Evolutionary conservation across 2,329 filamentous ascomycete species (phyloP), one percentile per base, ranked within the genome.

Genomic region (Setomelanomma holmii): DNA sequence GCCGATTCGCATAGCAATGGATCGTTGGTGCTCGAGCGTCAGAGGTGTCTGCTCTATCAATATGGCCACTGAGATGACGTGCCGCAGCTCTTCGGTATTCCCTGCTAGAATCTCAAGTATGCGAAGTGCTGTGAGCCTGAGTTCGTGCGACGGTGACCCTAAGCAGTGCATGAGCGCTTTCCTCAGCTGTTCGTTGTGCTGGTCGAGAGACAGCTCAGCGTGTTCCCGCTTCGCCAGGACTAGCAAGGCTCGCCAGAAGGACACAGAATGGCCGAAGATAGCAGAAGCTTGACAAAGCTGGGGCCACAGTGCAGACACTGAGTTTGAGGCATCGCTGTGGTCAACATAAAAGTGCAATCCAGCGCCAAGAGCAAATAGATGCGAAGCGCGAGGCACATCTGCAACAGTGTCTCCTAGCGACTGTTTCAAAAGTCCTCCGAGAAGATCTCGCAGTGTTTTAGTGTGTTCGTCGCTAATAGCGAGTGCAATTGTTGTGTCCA

Each of bases 1-100:
- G 40, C 93, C 89, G 47, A 97, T 83, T 56, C 93, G 87, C 84
- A 97, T 96, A 2, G 90, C 88, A 27, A 96, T 85, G 16, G 86
- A 85, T 49, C 95, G 85, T 44, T 86, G 84, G 43, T 89, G 91
- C 50, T 93, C 85, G 4, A 96, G 80, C 40, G 84, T 85, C n/a
- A 96, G 76, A 0, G 90, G 87, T 5, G 88, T 90, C 56, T 91
- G 84, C 72, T 98, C 93, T 14, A 93, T 86, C 56, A 91, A 84
- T 14, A 93, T 81, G 76, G 96, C 93, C 5, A 86, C 81, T 5
- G 79, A 77, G 20, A 90, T 74, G 5, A 80, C 77, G 23, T 84
- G 77, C 4, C 80, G 75, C 40, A 81, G 75, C 53, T 82, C 79
- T 46, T 82, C 80, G 33, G 69, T 76, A 48, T 76, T 80, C 22